Evolutionary conservation across 176 grass and related monocot species (phyloP).

Genomic region (Ensete glaucum): DNA sequence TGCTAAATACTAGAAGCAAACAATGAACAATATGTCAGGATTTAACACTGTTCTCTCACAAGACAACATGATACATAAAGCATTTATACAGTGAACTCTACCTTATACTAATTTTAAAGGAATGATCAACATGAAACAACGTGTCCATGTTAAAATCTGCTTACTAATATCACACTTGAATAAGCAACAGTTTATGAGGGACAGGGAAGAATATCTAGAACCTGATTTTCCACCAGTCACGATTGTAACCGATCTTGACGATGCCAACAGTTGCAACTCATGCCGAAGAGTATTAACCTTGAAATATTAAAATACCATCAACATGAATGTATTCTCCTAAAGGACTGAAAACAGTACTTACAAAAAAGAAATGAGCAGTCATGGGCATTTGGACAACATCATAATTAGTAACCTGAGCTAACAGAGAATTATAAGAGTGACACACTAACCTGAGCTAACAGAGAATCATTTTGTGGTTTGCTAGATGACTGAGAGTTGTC

Average conservation of each 20-base stretch:
- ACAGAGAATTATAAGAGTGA: no score
- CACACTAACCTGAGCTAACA: conserved; percentile 22
- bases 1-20: background rate
- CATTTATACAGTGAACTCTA: no score
- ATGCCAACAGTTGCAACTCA: conserved; percentile 34
- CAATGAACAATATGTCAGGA: background rate
- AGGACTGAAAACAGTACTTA: background rate
- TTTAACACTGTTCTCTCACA: background rate
- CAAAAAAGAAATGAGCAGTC: background rate
- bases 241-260: conserved; percentile 31
- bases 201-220: conserved; percentile 2
- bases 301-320: background rate
- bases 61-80: no score
- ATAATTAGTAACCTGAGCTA: background rate
- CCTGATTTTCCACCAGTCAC: conserved; percentile 44
- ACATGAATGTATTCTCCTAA: background rate
- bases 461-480: conserved; percentile 12
- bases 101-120: no score
- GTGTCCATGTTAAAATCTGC: no score
- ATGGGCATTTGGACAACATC: background rate
- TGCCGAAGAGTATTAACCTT: conserved; percentile 53
- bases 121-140: no score
- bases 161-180: no score
- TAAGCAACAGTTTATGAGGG: background rate
- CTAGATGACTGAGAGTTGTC: background rate